A percentile compares a stretch with the other conserved stretches of the same genome.
These are phyloP conservation scores for Dichotomocladium elegans DNA, from an alignment of 371 early-diverging fungal genomes.

Conservation along the genomic window DNA sequence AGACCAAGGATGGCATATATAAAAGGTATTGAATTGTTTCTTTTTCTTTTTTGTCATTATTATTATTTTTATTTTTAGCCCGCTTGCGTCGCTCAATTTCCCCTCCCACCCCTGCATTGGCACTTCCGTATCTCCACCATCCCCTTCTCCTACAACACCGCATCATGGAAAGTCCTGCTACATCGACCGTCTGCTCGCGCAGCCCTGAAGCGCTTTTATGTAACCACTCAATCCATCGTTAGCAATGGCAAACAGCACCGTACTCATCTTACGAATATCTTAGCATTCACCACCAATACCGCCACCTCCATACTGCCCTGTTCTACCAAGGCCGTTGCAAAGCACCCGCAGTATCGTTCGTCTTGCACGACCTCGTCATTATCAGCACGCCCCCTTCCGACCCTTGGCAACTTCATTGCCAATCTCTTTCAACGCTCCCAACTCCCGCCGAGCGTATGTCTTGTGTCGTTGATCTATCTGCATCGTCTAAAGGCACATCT, in stretches of 20 bases:
- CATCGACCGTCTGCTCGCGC: constrained; percentile 38
- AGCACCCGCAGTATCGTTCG: not conserved
- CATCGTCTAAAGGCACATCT: constrained; percentile 64
- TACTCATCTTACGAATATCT: not conserved
- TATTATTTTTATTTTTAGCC: not conserved
- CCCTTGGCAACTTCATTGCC: constrained; percentile 39
- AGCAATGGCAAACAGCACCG: not conserved
- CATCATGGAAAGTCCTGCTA: constrained; percentile 16
- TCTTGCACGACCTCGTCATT: no score
- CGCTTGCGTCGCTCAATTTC: not conserved
- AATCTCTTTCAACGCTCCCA: constrained; percentile 36
- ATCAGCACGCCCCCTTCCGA: constrained; percentile 22
- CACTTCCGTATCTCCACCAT: not conserved
- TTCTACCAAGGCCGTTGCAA: constrained; percentile 16
- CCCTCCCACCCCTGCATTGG: not conserved
- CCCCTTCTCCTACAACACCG: not conserved
- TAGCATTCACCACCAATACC: constrained; percentile 42
- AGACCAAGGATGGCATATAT: not conserved
- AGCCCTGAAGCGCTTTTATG: constrained; percentile 47
- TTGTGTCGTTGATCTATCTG: constrained; percentile 69
- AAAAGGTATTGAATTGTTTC: not conserved
- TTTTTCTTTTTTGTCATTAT: not conserved
- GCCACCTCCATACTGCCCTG: constrained; percentile 43
- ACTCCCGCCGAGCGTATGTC: constrained; percentile 45
- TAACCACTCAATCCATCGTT: constrained; percentile 13